These are phyloP conservation scores for Trametes meyenii DNA, from an alignment of 768 basidiomycete species.

Conservation along the genomic window DNA sequence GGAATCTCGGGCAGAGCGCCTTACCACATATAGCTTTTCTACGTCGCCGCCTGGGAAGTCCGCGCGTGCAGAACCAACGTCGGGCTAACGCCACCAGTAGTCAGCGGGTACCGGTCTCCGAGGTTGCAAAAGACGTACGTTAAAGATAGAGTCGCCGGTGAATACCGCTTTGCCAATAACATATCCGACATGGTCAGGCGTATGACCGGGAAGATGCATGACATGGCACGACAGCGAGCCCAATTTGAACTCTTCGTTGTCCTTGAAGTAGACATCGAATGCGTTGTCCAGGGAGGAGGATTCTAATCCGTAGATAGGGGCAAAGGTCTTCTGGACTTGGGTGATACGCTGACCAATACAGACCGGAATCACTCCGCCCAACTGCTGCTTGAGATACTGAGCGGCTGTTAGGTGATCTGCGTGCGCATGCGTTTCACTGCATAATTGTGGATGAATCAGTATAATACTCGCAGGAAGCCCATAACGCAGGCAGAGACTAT, in stretches of 20 bases:
- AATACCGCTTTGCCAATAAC: conserved; percentile 41
- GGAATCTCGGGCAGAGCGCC: conserved; percentile 13
- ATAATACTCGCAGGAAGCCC: no score
- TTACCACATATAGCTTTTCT: conserved; percentile 37
- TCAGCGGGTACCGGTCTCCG: background rate
- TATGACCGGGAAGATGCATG: conserved; percentile 43
- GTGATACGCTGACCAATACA: conserved; percentile 42
- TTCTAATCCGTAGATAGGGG: conserved; percentile 38
- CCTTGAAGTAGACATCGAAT: conserved; percentile 40
- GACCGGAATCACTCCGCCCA: conserved; percentile 34
- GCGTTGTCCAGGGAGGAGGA: conserved; percentile 28
- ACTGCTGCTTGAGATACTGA: conserved; percentile 37
- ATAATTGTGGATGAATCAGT: background rate
- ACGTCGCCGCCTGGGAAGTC: conserved; percentile 45
- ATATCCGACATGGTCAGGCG: conserved; percentile 42
- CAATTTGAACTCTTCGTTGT: conserved; percentile 39
- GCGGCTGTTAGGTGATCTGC: conserved; percentile 44
- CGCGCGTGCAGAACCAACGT: conserved; percentile 42
- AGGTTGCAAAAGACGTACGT: conserved; percentile 26
- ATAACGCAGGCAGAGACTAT: no score
- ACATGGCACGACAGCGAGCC: conserved; percentile 36
- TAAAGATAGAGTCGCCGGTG: conserved; percentile 45
- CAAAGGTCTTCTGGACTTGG: conserved; percentile 39
- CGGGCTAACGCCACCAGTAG: conserved; percentile 30
- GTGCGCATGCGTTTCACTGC: conserved; percentile 43